These are phyloP conservation scores for Dendrothele bispora DNA, from an alignment of 768 basidiomycete species.

Conservation along the genomic window DNA sequence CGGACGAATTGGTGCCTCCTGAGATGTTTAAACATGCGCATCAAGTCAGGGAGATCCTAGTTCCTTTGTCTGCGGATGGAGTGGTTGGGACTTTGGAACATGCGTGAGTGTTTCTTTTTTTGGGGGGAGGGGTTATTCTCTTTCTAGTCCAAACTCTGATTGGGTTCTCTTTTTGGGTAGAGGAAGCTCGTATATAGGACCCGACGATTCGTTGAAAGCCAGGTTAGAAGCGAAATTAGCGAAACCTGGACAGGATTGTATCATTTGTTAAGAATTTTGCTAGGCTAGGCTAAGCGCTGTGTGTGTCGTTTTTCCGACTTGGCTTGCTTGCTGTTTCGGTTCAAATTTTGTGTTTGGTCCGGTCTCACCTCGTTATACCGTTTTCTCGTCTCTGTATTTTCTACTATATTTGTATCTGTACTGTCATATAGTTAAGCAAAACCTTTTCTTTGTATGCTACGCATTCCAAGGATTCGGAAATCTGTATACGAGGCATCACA, in stretches of 20 bases:
- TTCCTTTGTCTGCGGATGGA: constrained; percentile 38
- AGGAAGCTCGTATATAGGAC: constrained; percentile 45
- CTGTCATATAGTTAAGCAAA: too few species aligned
- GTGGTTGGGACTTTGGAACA: constrained; percentile 50
- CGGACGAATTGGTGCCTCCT: constrained; percentile 28
- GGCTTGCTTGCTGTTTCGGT: too few species aligned
- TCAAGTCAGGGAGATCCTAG: constrained; percentile 28
- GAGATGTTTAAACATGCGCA: not conserved
- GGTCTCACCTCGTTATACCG: too few species aligned
- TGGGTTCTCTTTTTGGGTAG: constrained; percentile 21
- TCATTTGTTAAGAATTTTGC: constrained; percentile 49
- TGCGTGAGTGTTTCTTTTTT: constrained; percentile 38
- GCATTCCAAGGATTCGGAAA: too few species aligned
- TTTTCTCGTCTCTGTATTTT: too few species aligned
- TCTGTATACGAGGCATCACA: too few species aligned
- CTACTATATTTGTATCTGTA: too few species aligned
- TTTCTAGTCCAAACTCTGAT: not conserved
- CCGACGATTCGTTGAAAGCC: constrained; percentile 43
- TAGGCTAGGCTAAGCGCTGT: too few species aligned
- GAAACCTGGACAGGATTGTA: constrained; percentile 40
- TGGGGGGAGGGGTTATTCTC: not conserved
- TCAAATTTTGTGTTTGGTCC: too few species aligned
- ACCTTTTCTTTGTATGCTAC: too few species aligned
- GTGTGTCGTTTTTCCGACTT: too few species aligned
- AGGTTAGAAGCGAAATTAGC: constrained; percentile 46